These are phyloP conservation scores for Plasmodium gallinaceum DNA, from an alignment of 169 alveolate genomes.

Conservation along the genomic window DNA sequence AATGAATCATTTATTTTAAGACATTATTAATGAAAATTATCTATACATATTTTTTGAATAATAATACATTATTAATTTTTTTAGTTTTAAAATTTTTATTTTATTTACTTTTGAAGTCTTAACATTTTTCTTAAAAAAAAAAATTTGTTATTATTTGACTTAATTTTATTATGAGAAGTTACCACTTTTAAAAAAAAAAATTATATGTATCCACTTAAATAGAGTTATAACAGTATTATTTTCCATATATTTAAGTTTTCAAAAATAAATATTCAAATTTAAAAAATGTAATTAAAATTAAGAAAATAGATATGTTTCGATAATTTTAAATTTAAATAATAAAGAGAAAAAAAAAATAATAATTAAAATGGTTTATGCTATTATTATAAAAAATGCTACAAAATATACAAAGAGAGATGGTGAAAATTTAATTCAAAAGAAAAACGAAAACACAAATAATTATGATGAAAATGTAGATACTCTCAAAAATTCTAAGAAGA, in stretches of 20 bases:
- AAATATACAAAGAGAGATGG: neutral
- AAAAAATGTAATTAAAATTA: conserved; percentile 1
- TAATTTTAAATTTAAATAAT: neutral
- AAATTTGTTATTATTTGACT: no score
- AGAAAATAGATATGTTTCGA: neutral
- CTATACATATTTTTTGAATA: no score
- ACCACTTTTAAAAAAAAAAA: neutral
- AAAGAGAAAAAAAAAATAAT: conserved; percentile 7
- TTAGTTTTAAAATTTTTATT: no score
- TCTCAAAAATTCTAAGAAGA: conserved; percentile 6
- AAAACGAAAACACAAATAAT: neutral
- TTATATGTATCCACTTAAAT: neutral
- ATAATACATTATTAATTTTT: no score
- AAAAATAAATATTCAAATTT: neutral
- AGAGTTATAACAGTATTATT: neutral
- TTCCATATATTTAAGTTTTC: neutral
- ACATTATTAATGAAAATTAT: no score
- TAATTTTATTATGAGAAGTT: no score
- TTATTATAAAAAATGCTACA: conserved; percentile 15
- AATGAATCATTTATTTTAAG: no score
- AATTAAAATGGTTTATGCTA: conserved; percentile 71
- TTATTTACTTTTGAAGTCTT: no score
- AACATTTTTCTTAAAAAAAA: no score
- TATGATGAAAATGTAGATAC: neutral
- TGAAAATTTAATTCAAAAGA: neutral